Base-by-base conservation (phyloP, 1,284 basidiomycete genomes). In the Prillingera fragicola region DNA sequence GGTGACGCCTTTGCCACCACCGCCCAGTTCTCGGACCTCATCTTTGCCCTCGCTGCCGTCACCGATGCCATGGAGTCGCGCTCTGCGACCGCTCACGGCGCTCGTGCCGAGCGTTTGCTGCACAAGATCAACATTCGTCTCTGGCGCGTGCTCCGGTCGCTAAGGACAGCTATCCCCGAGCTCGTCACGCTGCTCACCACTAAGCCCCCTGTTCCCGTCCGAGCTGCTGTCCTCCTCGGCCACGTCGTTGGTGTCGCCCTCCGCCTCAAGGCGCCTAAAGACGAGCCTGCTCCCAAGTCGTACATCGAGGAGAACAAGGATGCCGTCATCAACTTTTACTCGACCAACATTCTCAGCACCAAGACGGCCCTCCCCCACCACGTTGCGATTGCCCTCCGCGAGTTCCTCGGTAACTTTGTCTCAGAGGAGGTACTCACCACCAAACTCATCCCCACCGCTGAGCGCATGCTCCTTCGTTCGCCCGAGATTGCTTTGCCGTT, bases 401-500 rank as follows among this genome's bases (percentile, higher is more conserved):
- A 63, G 32, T 67, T 68, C 50, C 31, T 65, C 18, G 17, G 49
- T 4, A 46, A 56, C 22, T 63, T 67, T 39, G 54, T 67, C 9
- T 51, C 56, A 19, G 49, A 55, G 21, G 53, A 60, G 9, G 52
- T 44, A 9, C 47, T 70, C 14, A 45, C 54, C 3, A 53, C 56
- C 22, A 66, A 64, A 49, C 54, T 71, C 21, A 43, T 71, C 22
- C 68, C 69, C 2, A 43, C 52, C 14, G 63, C 66, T 0, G 69
- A 71, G 53, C 62, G 62, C 43, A 62, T 69, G 65, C 43, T 71
- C 33, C 55, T 70, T 23, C 57, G 69, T 17, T 65, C 67, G 0
- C 67, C 69, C 1, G 69, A 71, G 47, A 55, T 60, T 9, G 60
- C 66, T 5, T 52, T 71, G 12, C 58, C 61, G 3, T 59, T 68